Base-by-base conservation (phyloP, 495 filamentous ascomycete species). In the Cercophora newfieldiana region DNA sequence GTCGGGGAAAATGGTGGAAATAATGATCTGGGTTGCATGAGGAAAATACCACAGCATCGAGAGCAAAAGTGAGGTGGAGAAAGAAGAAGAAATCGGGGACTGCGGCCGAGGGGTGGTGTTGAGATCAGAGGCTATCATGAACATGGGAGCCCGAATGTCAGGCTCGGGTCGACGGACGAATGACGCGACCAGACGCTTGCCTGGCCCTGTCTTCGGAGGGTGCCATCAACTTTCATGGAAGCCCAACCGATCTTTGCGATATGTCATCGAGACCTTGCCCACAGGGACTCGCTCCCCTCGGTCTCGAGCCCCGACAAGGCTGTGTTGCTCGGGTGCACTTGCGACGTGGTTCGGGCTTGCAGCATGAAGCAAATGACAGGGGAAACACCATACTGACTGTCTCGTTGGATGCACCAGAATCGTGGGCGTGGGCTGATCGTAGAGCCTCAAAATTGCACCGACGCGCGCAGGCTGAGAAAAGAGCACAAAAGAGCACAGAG, bases 101-200 rank as follows among this genome's bases (percentile, higher is more conserved):
- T 12, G 44, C 16, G 44, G 24, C 16, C 22, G 22, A 25, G 0
- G 26, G 22, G 54, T 28, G 22, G 54, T 57, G 54, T 57, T 57
- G 21, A 57, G 26, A 30, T 57, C 47, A 61, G 59, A 61, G 26
- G 59, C n/a, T 51, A 51, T 61, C 59, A 29, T 61, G 33, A 61
- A 30, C 24, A 26, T 31, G 54, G 24, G n/a, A 44, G 37, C 37
- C 37, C 25, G 50, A 53, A 53, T 53, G 21, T 24, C 26, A 59
- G 57, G 31, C 19, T 44, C 33, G 29, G 8, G 7, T 14, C 33
- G 57, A 47, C 22, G 29, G 56, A 24, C 56, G 56, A 59, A 47
- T 59, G 56, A 59, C 56, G 56, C 56, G 56, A 44, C 26, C 12
- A 5, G 29, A 53, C 56, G 12, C 8, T n/a, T 47, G 59, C 59